Evolutionary conservation across 306 rosid species (phyloP).

Genomic region (Oemleria cerasiformis): DNA sequence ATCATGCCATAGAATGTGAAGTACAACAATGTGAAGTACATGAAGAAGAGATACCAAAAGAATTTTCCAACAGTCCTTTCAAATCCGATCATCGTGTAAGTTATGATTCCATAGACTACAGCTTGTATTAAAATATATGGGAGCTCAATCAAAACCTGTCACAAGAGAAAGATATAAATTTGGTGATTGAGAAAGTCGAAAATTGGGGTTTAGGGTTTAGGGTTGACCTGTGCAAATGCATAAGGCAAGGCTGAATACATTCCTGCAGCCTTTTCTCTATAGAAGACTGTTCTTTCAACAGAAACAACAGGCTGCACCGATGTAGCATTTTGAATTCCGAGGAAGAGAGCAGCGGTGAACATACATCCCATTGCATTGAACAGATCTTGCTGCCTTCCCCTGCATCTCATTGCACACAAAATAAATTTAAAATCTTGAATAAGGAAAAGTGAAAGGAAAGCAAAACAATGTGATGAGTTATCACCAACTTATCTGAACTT

Average conservation of each 20-base stretch:
- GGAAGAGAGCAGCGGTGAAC: slow-evolving; percentile 57
- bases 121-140: slow-evolving; percentile 62
- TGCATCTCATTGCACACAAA: slow-evolving; percentile 13
- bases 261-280: slow-evolving; percentile 83
- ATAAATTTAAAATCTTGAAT: not conserved
- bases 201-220: too few species aligned
- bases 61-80: slow-evolving; percentile 52
- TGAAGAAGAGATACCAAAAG: slow-evolving; percentile 72
- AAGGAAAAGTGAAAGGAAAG: not conserved
- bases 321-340: slow-evolving; percentile 58
- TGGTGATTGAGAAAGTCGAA: too few species aligned
- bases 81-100: slow-evolving; percentile 81
- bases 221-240: slow-evolving; percentile 66
- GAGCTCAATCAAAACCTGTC: slow-evolving; percentile 63
- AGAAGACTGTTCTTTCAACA: slow-evolving; percentile 74
- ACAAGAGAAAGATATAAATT: slow-evolving; percentile 1
- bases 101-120: slow-evolving; percentile 48
- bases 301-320: slow-evolving; percentile 74
- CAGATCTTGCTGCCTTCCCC: slow-evolving; percentile 44
- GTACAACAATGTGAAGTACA: slow-evolving; percentile 66
- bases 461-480: not conserved
- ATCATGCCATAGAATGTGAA: slow-evolving; percentile 87
- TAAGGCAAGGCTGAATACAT: slow-evolving; percentile 79
- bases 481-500: slow-evolving; percentile 17
- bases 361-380: slow-evolving; percentile 71